These are phyloP conservation scores for Nemania sp. DNA, from an alignment of 2,329 filamentous ascomycete species.

Conservation along the genomic window DNA sequence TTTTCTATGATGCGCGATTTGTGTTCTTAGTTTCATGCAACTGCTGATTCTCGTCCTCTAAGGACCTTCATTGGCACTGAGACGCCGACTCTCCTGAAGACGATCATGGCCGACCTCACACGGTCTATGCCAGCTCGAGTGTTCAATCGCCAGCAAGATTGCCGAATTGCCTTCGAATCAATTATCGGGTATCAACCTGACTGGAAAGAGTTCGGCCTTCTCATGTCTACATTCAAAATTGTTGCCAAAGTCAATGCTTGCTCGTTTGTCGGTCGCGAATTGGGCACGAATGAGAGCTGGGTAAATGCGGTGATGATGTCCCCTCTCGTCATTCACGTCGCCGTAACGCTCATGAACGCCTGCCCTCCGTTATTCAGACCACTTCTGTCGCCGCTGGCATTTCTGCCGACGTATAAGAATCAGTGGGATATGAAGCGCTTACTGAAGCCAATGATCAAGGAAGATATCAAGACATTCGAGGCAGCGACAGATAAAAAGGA, in stretches of 20 bases:
- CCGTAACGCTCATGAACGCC: conserved; percentile 1
- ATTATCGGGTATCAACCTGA: conserved; percentile 7
- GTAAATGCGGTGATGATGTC: conserved; percentile 11
- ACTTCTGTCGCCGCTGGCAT: conserved; percentile 9
- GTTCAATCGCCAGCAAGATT: conserved; percentile 3
- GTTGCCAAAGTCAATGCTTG: conserved; percentile 15
- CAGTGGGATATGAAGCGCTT: conserved; percentile 21
- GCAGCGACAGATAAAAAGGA: conserved; percentile 9
- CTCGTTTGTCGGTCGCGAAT: conserved; percentile 11
- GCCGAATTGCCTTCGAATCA: conserved; percentile 2
- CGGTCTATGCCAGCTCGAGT: conserved; percentile 15
- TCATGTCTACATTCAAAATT: conserved; percentile 12
- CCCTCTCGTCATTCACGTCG: conserved; percentile 13
- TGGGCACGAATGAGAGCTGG: conserved; percentile 16
- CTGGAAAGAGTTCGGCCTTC: conserved; percentile 16
- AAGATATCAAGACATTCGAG: conserved; percentile 7
- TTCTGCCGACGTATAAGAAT: conserved; percentile 9
- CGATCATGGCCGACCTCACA: conserved; percentile 10
- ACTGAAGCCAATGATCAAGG: conserved; percentile 1
- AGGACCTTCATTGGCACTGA: conserved; percentile 13
- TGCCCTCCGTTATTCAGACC: conserved; percentile 14
- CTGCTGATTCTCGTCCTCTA: too few species aligned
- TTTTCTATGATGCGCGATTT: background rate
- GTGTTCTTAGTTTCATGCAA: too few species aligned
- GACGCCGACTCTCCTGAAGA: conserved; percentile 4